Evolutionary conservation across 1,284 basidiomycete genomes (phyloP), one percentile per base, ranked within the genome.

Genomic region (Cutaneotrichosporon cutaneum): DNA sequence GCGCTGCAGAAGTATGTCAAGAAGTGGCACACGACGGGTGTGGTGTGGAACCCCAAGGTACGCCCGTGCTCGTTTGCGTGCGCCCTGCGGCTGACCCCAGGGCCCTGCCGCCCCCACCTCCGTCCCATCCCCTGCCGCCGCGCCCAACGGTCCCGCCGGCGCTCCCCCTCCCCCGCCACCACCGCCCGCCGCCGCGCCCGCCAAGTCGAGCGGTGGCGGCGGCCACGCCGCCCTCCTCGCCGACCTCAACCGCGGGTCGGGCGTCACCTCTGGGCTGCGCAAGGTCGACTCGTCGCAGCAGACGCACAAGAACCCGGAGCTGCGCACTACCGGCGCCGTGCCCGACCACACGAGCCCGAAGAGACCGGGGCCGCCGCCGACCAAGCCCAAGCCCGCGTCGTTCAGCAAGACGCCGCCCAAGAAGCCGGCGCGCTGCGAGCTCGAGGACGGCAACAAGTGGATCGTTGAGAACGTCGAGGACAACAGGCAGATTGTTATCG

Each of bases 241-340:
- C 1, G 86, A 93, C 65, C 82, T 99, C 58, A 98, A 98, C 77
- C 86, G 89, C 61, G 95, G 96, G 14, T 90, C 88, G 63, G 87
- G 89, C 16, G 88, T 99, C 59, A 98, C 95, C 9, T 91, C 90
- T 71, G 88, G 90, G 8, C 79, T 99, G 69, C 88, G 90, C 70
- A 98, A 96, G 78, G 96, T 99, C 21, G 92, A 96, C 77, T 87
- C 88, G 80, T 94, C 90, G 69, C 88, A 97, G 78, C 95, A 95
- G 94, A 98, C 94, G 8, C 96, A 99, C 83, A 98, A 99, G 85
- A 99, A 99, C 73, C 95, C 96, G 0, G 84, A 86, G 16, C 81
- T 99, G 47, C 83, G 94, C 44, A 85, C 86, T 4, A 80, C 85
- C 26, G 84, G 84, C 60, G 82, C 82, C 18, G 91, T 92, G 22